phyloP scores from a whole-genome alignment of 805 yeast species.

The Tetrapisispora fleetii region DNA sequence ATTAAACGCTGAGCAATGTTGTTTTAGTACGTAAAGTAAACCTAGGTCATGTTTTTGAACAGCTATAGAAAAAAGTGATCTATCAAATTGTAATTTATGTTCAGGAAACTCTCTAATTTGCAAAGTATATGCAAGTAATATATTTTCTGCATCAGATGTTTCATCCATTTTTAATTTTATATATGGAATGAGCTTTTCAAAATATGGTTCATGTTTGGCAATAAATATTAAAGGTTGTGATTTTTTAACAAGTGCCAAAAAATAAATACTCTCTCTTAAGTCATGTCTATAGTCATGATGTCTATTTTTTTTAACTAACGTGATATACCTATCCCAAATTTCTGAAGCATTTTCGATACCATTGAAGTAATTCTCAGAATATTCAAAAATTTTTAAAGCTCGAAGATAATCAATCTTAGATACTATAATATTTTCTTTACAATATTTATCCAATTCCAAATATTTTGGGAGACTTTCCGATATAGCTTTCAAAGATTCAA shows the following conservation, averaged over 20 bases:
- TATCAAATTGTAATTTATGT: conserved; percentile 32
- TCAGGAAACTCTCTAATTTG: conserved; percentile 44
- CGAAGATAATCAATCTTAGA: conserved; percentile 39
- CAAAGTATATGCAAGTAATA: conserved; percentile 62
- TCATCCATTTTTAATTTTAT: conserved; percentile 40
- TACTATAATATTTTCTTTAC: conserved; percentile 41
- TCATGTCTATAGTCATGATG: conserved; percentile 8
- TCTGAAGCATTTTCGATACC: conserved; percentile 26
- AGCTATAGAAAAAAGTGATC: conserved; percentile 56
- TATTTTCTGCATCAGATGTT: conserved; percentile 55
- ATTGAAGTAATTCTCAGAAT: conserved; percentile 12
- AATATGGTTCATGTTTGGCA: conserved; percentile 37
- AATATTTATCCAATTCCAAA: conserved; percentile 38
- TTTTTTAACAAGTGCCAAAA: conserved; percentile 31
- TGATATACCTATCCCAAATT: conserved; percentile 5
- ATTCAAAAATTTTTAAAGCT: conserved; percentile 31
- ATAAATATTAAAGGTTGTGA: conserved; percentile 30
- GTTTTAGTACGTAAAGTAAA: conserved; percentile 43
- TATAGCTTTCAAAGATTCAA: conserved; percentile 46
- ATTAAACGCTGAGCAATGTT: conserved; percentile 23
- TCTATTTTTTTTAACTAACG: conserved; percentile 4
- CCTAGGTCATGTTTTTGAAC: conserved; percentile 43
- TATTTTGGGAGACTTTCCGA: conserved; percentile 37
- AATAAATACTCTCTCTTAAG: conserved; percentile 32
- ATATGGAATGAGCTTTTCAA: conserved; percentile 40